phyloP scores from a whole-genome alignment of 371 early-diverging fungal genomes.

The Fennellomyces sp. region DNA sequence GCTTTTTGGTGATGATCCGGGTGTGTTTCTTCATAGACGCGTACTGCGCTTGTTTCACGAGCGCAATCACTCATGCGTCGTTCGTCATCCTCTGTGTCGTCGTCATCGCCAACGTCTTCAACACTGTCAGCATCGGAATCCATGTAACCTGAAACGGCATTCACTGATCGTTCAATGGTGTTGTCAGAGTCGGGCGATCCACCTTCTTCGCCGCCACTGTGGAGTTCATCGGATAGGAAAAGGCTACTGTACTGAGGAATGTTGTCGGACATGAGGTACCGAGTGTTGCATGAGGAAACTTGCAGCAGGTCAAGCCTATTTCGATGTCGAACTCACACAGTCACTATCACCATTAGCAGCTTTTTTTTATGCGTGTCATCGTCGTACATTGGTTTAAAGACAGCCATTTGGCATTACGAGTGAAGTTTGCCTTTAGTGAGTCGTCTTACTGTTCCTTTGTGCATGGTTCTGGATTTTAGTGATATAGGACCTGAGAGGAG shows the following conservation, averaged over 20 bases:
- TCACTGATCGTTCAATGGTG: background rate
- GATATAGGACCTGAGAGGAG: no score
- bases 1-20: constrained; percentile 28
- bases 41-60: constrained; percentile 23
- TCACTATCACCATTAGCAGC: no score
- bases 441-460: no score
- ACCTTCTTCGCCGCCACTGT: background rate
- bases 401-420: no score
- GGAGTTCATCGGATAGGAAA: constrained; percentile 3
- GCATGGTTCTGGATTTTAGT: no score
- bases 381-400: no score
- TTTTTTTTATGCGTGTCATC: no score
- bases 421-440: no score
- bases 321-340: no score
- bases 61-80: constrained; percentile 22
- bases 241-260: constrained; percentile 1
- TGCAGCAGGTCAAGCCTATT: no score
- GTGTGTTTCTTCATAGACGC: constrained; percentile 32
- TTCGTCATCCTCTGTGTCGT: constrained; percentile 20
- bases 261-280: constrained; percentile 8
- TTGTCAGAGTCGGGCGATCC: constrained; percentile 5
- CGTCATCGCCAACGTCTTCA: constrained; percentile 9
- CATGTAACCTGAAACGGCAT: constrained; percentile 5
- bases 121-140: background rate
- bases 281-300: no score